Conservation (phyloP, 2,329 filamentous ascomycete genomes). For the Emericellopsis atlantica region DNA sequence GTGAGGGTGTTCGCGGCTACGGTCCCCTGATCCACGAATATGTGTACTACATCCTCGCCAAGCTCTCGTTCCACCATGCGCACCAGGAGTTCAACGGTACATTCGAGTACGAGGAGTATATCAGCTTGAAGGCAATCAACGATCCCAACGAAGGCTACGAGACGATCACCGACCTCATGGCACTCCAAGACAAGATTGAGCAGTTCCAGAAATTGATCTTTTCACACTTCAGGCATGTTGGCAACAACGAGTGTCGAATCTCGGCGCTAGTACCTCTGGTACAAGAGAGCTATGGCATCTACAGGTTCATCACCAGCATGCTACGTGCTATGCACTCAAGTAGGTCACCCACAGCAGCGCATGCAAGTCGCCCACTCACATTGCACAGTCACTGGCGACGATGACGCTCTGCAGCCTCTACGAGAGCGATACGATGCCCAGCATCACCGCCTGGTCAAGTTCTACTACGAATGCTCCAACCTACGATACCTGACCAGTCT, state of each 20-base stretch:
- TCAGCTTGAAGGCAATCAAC: slow-evolving; percentile 94
- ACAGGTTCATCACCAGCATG: slow-evolving; percentile 99
- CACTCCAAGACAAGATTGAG: slow-evolving; percentile 94
- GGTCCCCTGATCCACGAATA: slow-evolving; percentile 91
- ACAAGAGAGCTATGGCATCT: slow-evolving; percentile 97
- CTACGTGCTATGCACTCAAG: slow-evolving; percentile 92
- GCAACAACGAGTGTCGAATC: slow-evolving; percentile 94
- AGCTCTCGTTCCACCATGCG: slow-evolving; percentile 91
- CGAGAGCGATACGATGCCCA: slow-evolving; percentile 86
- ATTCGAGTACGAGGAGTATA: slow-evolving; percentile 98
- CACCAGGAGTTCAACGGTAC: slow-evolving; percentile 97
- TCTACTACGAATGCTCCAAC: slow-evolving; percentile 99
- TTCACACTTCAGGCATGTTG: slow-evolving; percentile 82
- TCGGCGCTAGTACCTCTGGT: slow-evolving; percentile 87
- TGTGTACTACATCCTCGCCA: slow-evolving; percentile 87
- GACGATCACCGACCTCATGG: slow-evolving; percentile 94
- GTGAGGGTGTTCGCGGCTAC: slow-evolving; percentile 83
- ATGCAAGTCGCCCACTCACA: not conserved
- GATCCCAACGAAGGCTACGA: slow-evolving; percentile 97
- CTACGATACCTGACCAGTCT: slow-evolving; percentile 90
- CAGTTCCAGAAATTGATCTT: slow-evolving; percentile 98
- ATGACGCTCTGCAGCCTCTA: slow-evolving; percentile 81
- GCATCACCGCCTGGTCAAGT: slow-evolving; percentile 90
- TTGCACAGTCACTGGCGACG: slow-evolving; percentile 49
- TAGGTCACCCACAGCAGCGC: slow-evolving; percentile 26